Base-by-base conservation (phyloP, 148 eudicot genomes). In the Rhododendron simsii region DNA sequence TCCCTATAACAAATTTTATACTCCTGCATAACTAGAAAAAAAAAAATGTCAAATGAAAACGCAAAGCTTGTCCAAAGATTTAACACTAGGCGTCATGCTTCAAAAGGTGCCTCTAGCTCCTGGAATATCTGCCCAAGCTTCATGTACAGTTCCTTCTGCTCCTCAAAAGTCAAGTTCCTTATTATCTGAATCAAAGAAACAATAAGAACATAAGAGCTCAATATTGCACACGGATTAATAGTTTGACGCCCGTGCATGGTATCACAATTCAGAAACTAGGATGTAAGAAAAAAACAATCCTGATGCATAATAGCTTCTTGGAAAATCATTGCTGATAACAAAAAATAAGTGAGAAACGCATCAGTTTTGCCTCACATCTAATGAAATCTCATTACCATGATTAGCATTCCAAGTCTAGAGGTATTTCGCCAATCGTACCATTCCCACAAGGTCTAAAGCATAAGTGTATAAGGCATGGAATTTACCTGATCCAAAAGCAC, bases 401-500 rank as follows among this genome's bases (percentile, higher is more conserved):
- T 18, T 3, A 55, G 21, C 15, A 53, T 53, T 53, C 16, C 57
- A 53, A 50, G 57, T 53, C 57, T 53, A 53, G 57, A 53, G 57
- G 57, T 18, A 55, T 55, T 55, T 55, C 16, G 2, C 21, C 61
- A 16, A 55, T 55, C 61, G 7, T 55, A 5, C 61, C 61, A 55
- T 55, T 55, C 4, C 61, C 61, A 55, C 20, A 5, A 55, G 61
- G 61, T 55, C 21, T 55, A 55, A 55, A 18, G 61, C 20, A 55
- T 18, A 55, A 55, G 21, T 55, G 23, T 55, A 14, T 0, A 18
- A 18, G 61, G 61, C 21, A 55, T 18, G 61, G 61, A 55, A 55
- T 55, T 82, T 87, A 94, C 97, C 98, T 94, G 98, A 59, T 94
- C 95, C 88, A 95, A 61, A 48, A 95, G 90, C 86, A 84, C 89